Percentiles rank a stretch among this genome's conserved stretches.
phyloP scores from a whole-genome alignment of 2,329 filamentous ascomycete genomes.

The Phoma sp. region DNA sequence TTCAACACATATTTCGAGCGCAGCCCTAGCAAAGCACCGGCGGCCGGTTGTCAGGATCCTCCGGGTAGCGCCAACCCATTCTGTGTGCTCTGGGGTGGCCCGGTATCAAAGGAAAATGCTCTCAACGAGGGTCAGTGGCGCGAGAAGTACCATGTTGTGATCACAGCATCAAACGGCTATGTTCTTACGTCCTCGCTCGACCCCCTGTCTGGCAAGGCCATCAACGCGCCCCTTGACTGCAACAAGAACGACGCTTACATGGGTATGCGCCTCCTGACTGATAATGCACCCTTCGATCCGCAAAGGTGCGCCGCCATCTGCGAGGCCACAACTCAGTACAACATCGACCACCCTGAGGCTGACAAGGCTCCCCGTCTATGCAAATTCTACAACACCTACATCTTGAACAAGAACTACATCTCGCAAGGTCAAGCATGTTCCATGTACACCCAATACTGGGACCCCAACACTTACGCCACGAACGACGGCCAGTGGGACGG shows the following conservation, averaged over 20 bases:
- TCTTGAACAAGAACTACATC: slow-evolving; percentile 34
- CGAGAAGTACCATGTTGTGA: slow-evolving; percentile 6
- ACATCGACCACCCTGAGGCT: slow-evolving; percentile 1
- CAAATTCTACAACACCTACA: slow-evolving; percentile 45
- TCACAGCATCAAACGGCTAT: slow-evolving; percentile 2
- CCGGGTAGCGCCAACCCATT: background rate
- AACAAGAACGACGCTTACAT: slow-evolving; percentile 5
- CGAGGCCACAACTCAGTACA: slow-evolving; percentile 2
- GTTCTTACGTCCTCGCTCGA: background rate
- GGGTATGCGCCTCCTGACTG: background rate
- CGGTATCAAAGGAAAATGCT: background rate
- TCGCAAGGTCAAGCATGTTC: slow-evolving; percentile 40
- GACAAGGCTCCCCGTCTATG: slow-evolving; percentile 16
- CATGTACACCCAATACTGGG: slow-evolving; percentile 23
- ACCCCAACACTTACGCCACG: background rate
- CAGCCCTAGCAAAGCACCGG: background rate
- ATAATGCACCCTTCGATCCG: background rate
- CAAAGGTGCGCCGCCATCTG: background rate
- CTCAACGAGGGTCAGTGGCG: slow-evolving; percentile 3
- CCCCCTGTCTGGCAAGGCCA: background rate
- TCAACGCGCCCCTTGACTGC: slow-evolving; percentile 9
- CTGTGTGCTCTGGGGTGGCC: slow-evolving; percentile 1
- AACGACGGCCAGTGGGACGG: slow-evolving; percentile 3
- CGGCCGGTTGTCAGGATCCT: background rate
- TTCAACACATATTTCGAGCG: slow-evolving; percentile 12